phyloP scores from a whole-genome alignment of 2,329 filamentous ascomycete species.

The Sphaerulina vaccinii region DNA sequence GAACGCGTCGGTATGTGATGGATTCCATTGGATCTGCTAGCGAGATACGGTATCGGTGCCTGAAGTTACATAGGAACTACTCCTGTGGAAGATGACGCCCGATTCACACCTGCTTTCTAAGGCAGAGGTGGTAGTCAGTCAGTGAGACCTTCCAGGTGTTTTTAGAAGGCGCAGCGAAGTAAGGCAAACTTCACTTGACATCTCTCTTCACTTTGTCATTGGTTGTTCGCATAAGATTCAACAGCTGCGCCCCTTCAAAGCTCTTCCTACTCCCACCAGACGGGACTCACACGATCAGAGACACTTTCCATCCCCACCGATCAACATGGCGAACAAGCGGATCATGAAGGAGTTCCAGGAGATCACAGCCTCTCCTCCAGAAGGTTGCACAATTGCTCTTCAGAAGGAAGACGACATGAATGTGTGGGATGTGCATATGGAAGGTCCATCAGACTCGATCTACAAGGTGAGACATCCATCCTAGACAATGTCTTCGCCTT shows the following conservation, averaged over 20 bases:
- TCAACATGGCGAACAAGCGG: conserved; percentile 43
- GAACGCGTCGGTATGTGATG: background rate
- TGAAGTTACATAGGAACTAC: no score
- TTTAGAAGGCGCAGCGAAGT: no score
- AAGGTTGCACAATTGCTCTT: conserved; percentile 57
- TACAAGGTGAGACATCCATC: conserved; percentile 57
- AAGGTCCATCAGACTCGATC: conserved; percentile 63
- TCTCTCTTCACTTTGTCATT: background rate
- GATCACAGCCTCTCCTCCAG: conserved; percentile 54
- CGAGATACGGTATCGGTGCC: background rate
- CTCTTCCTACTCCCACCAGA: background rate
- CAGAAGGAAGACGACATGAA: conserved; percentile 64
- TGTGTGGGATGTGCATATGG: conserved; percentile 66
- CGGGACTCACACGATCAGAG: conserved; percentile 3
- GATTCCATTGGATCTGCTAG: background rate
- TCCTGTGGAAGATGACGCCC: no score
- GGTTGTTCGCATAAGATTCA: no score
- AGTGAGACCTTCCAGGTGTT: no score
- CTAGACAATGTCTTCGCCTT: conserved; percentile 5
- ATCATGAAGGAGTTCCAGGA: conserved; percentile 61
- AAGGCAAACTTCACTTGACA: conserved; percentile 13
- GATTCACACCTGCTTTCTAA: no score
- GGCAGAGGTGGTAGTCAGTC: no score
- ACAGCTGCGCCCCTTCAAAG: background rate
- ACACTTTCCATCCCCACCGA: background rate